phyloP scores from a whole-genome alignment of 2,329 filamentous ascomycete species.

The Scedosporium aurantiacum region DNA sequence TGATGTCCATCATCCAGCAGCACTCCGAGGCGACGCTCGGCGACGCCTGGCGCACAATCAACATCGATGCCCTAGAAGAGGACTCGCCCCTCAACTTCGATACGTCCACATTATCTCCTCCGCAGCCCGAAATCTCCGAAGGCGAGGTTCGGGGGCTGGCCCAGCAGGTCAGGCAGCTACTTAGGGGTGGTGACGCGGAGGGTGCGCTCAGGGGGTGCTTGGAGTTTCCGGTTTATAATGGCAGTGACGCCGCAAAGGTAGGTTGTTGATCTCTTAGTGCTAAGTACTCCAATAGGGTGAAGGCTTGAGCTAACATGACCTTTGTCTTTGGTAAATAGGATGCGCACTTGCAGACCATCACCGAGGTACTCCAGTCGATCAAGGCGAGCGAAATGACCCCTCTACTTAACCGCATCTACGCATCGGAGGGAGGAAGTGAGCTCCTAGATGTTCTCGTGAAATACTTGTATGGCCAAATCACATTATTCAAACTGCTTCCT shows the following conservation, averaged over 20 bases:
- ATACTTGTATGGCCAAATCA: slow-evolving; percentile 60
- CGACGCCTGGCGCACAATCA: slow-evolving; percentile 76
- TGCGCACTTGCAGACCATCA: slow-evolving; percentile 73
- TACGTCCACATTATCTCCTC: slow-evolving; percentile 68
- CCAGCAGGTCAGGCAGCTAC: slow-evolving; percentile 74
- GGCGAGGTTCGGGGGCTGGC: slow-evolving; percentile 68
- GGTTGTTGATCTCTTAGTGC: slow-evolving; percentile 7
- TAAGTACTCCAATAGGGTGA: no score
- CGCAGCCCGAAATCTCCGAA: slow-evolving; percentile 62
- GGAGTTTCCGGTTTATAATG: slow-evolving; percentile 72
- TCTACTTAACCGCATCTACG: slow-evolving; percentile 71
- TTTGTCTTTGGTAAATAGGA: slow-evolving; percentile 43
- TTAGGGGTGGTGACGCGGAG: slow-evolving; percentile 77
- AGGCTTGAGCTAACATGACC: no score
- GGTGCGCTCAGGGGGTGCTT: slow-evolving; percentile 75
- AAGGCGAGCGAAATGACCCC: slow-evolving; percentile 92
- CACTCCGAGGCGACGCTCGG: slow-evolving; percentile 47
- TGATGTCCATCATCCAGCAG: slow-evolving; percentile 59
- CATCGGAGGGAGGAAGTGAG: slow-evolving; percentile 68
- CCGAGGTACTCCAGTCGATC: slow-evolving; percentile 91
- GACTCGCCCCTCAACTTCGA: slow-evolving; percentile 91
- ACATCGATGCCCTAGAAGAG: slow-evolving; percentile 83
- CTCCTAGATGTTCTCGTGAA: slow-evolving; percentile 92
- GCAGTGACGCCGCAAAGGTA: slow-evolving; percentile 47
- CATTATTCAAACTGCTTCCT: not conserved